Evolutionary conservation across 2,329 filamentous ascomycete genomes (phyloP), one percentile per base, ranked within the genome.

Genomic region (Fusarium sp.): DNA sequence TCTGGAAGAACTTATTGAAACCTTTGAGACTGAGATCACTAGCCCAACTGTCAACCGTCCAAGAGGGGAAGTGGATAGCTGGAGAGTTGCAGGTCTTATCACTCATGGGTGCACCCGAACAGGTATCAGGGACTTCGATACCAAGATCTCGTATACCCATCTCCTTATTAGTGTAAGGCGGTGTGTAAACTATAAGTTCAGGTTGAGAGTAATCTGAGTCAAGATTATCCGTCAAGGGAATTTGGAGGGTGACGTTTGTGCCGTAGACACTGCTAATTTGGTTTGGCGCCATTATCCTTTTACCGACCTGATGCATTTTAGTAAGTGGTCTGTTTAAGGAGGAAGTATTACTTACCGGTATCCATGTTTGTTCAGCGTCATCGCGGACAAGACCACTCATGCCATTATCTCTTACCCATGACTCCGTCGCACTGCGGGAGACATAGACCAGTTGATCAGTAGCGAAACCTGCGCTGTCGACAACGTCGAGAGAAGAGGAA

Each of bases 41-140:
- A 3, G 43, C 63, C 61, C 62, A 74, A 31, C 72, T 74, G 5
- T 75, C 72, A 1, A 67, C 62, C 1, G 72, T 68, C 72, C 72
- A 74, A 0, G 72, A 28, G 0, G 65, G 39, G 11, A 74, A 70
- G n/a, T 30, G n/a, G 12, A 75, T 11, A 1, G 67, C 72, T 10
- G 72, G 58, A 2, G 26, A 44, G 26, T 72, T 72, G 48, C 72
- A 74, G 0, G 58, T 37, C 1, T 42, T 19, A 0, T 51, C 28
- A 1, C 4, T 30, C 4, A 70, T 25, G 3, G 59, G 1, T 1
- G 28, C 25, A 1, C 70, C 70, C 1, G 72, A 66, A 13, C 70
- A 74, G 2, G 70, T 62, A 0, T 42, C 21, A 4, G 44, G 46
- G 4, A 69, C 39, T 9, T 62, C 21, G 2, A 74, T 67, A 1